Conservation (phyloP, 371 early-diverging fungal genomes). For the Zychaea mexicana region DNA sequence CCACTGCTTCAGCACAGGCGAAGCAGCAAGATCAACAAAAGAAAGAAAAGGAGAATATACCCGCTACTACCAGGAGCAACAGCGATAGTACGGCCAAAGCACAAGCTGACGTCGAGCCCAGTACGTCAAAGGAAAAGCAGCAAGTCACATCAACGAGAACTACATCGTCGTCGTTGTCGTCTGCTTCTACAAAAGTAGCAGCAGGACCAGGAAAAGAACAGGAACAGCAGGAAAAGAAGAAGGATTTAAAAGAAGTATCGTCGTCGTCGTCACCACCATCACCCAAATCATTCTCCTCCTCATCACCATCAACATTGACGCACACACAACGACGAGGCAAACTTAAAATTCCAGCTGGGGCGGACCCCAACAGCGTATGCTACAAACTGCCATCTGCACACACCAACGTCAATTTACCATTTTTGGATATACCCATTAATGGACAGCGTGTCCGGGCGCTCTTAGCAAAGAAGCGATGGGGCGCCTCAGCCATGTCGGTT, state of each 20-base stretch:
- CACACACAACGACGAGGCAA: background rate
- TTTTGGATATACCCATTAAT: conserved; percentile 22
- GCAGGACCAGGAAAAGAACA: background rate
- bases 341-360: background rate
- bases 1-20: too few species aligned
- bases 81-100: background rate
- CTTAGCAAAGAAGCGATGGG: conserved; percentile 32
- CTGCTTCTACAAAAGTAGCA: too few species aligned
- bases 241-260: background rate
- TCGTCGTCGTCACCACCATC: too few species aligned
- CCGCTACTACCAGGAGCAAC: too few species aligned
- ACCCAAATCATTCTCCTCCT: too few species aligned
- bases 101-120: background rate
- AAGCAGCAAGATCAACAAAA: background rate
- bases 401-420: conserved; percentile 18
- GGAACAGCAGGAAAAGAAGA: background rate
- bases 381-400: conserved; percentile 12
- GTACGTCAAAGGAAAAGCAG: background rate
- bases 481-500: conserved; percentile 26
- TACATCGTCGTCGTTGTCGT: too few species aligned
- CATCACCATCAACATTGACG: too few species aligned
- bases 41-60: background rate
- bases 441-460: conserved; percentile 21
- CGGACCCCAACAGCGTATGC: background rate
- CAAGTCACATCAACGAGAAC: background rate